phyloP scores from a whole-genome alignment of 176 grass and related monocot genomes.

The Pontederia crassipes region DNA sequence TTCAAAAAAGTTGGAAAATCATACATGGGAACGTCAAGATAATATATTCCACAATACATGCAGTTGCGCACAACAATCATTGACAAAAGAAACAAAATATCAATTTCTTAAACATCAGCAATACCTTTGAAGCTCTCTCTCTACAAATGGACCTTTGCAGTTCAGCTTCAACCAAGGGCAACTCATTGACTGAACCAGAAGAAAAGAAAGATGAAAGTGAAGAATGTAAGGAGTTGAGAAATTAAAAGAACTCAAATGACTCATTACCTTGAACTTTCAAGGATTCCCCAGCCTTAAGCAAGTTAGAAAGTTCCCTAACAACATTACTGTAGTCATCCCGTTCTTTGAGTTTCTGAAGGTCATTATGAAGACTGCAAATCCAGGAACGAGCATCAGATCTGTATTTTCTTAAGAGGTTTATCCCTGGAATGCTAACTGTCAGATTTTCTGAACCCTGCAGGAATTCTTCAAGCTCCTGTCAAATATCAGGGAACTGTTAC shows the following conservation, averaged over 20 bases:
- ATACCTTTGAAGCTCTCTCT: constrained; percentile 68
- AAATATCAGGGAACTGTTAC: constrained; percentile 4
- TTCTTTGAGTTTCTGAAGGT: constrained; percentile 37
- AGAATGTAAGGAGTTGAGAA: constrained; percentile 4
- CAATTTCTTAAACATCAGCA: too few species aligned
- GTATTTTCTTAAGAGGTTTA: constrained; percentile 48
- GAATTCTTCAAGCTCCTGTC: constrained; percentile 75
- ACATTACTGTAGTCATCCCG: constrained; percentile 41
- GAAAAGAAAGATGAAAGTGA: constrained; percentile 12
- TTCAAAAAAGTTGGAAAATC: too few species aligned
- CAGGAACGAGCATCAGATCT: constrained; percentile 54
- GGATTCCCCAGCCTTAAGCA: constrained; percentile 51
- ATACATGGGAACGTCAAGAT: too few species aligned
- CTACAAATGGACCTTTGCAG: constrained; percentile 62
- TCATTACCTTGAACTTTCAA: constrained; percentile 51
- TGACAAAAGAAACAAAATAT: too few species aligned
- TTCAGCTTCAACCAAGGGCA: constrained; percentile 56
- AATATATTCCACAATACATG: too few species aligned
- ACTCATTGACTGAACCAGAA: constrained; percentile 52
- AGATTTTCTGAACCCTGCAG: constrained; percentile 32
- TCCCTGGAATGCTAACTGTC: constrained; percentile 60
- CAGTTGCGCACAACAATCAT: too few species aligned
- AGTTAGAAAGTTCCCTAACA: constrained; percentile 47
- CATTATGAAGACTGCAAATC: constrained; percentile 39
- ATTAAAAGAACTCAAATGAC: constrained; percentile 12